Base-by-base conservation (phyloP, 2,329 filamentous ascomycete species). In the Sclerotinia minor region DNA sequence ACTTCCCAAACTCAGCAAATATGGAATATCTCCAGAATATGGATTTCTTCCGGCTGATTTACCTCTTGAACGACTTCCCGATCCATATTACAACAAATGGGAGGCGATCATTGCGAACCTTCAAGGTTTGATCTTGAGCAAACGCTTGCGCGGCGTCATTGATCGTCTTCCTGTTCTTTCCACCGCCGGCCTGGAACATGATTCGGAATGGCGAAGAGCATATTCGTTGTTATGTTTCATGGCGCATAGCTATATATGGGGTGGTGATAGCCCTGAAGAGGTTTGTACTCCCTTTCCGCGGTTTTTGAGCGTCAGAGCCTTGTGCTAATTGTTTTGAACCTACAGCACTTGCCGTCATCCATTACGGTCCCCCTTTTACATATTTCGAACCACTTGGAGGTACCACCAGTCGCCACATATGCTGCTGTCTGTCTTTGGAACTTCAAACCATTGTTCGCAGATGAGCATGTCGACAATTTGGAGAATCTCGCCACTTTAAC, bases 211-310 rank as follows among this genome's bases (percentile, higher is more conserved):
- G 95, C 88, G 92, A 75, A 87, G 95, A 75, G 95, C 95, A 71
- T 98, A 98, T 81, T 90, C 91, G 69, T 84, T 97, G 65, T 84
- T 99, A 68, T 90, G 88, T 69, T 97, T 98, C 80, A 92, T 98
- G 79, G 86, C 93, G 47, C 94, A 99, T 81, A 91, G 89, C 73
- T 99, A 98, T 81, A 92, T 99, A 77, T 99, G 95, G 95, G 92
- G 92, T 76, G 94, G 92, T 78, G 91, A 96, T 75, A 86, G 83
- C 73, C 94, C 95, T 57, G 85, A 86, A 72, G 93, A 96, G 79
- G 86, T 88, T 72, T 66, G 77, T 73, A 15, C n/a, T 50, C 55
- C 55, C n/a, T 32, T 32, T 53, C 67, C 21, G 6, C 26, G 5
- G 5, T 5, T 26, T 5, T 21, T 8, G n/a, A 35, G 45, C 21